phyloP scores from a whole-genome alignment of 1,284 basidiomycete genomes.

The Irpex sp. region DNA sequence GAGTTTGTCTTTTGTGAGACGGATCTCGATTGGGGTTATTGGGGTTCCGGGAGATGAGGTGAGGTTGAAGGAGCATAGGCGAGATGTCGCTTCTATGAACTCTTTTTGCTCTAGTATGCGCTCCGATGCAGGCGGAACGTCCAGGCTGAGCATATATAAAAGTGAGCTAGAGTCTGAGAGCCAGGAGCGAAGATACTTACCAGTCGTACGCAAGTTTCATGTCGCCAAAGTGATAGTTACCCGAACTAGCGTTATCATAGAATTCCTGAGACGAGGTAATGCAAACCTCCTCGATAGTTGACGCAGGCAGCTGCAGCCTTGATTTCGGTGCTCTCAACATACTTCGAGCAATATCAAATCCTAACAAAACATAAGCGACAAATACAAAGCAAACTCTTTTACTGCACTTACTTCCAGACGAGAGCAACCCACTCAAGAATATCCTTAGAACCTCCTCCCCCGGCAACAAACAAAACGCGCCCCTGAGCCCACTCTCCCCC shows the following conservation, averaged over 20 bases:
- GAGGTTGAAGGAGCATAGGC: slow-evolving; percentile 81
- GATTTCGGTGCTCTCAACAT: slow-evolving; percentile 56
- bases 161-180: slow-evolving; percentile 11
- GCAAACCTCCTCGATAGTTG: slow-evolving; percentile 73
- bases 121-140: slow-evolving; percentile 66
- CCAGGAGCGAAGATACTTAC: slow-evolving; percentile 40
- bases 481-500: slow-evolving; percentile 57
- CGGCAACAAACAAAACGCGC: slow-evolving; percentile 78
- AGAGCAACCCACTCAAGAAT: slow-evolving; percentile 81
- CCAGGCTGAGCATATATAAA: slow-evolving; percentile 49
- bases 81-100: slow-evolving; percentile 92
- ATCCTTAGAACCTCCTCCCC: slow-evolving; percentile 71
- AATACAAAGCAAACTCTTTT: neutral
- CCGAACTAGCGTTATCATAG: slow-evolving; percentile 89
- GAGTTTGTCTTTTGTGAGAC: slow-evolving; percentile 82
- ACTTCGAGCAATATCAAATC: slow-evolving; percentile 72
- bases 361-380: slow-evolving; percentile 38
- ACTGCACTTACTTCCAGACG: slow-evolving; percentile 77
- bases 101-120: slow-evolving; percentile 71
- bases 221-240: slow-evolving; percentile 87
- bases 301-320: slow-evolving; percentile 48
- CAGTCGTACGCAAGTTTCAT: slow-evolving; percentile 96
- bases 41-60: slow-evolving; percentile 69
- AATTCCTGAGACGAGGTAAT: slow-evolving; percentile 81
- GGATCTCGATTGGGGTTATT: slow-evolving; percentile 87